These are phyloP conservation scores for Backusella tuberculispora DNA, from an alignment of 192 early-diverging fungal species.

Conservation along the genomic window DNA sequence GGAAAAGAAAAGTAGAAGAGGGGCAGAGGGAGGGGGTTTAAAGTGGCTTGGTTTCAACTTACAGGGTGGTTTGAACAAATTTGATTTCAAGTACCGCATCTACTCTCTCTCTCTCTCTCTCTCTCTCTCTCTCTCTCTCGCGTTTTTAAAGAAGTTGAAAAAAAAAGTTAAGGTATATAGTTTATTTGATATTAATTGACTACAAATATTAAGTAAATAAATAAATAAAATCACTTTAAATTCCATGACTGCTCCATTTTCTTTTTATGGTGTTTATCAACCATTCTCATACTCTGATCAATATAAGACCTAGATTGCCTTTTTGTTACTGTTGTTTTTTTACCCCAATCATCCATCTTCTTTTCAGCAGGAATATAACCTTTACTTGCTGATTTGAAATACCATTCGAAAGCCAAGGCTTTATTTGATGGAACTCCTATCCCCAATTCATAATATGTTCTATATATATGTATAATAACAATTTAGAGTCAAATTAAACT, in stretches of 20 bases:
- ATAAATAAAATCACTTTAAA: background rate
- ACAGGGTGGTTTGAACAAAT: background rate
- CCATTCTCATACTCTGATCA: background rate
- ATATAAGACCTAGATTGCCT: background rate
- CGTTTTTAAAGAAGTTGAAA: background rate
- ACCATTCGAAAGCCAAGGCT: background rate
- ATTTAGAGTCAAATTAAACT: background rate
- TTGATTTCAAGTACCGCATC: background rate
- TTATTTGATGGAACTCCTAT: background rate
- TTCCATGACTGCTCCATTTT: background rate
- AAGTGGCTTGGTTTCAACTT: constrained; percentile 7
- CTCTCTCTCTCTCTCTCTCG: no score
- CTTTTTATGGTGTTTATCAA: background rate
- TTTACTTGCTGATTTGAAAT: background rate
- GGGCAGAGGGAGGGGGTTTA: background rate
- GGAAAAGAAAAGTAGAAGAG: constrained; percentile 16
- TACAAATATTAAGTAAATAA: background rate
- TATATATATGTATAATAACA: background rate
- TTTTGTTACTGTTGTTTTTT: background rate
- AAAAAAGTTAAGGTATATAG: background rate
- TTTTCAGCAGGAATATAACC: background rate
- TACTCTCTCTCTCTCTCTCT: no score
- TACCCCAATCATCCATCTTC: background rate
- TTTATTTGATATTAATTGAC: background rate
- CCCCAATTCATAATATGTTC: background rate